A percentile compares a stretch with the other conserved stretches of the same genome.
Evolutionary conservation across 1,139 yeast genomes (phyloP).

Genomic region (Suhomyces anneliseae): DNA sequence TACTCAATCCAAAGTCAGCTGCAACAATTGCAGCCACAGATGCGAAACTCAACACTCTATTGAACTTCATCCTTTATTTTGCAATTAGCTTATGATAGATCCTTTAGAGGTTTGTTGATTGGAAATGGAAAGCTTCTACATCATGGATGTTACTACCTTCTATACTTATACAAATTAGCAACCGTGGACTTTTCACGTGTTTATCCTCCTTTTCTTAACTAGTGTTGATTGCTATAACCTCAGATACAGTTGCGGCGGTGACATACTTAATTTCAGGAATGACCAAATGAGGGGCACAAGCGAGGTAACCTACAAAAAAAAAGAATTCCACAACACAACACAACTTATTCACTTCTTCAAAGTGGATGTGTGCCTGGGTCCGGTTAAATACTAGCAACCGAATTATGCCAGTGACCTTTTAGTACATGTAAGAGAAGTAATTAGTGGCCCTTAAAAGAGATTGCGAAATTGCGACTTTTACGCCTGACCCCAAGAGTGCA

Average conservation of each 20-base stretch:
- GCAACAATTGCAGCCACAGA: constrained; percentile 9
- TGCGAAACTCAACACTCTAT: constrained; percentile 1
- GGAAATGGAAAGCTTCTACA: not conserved
- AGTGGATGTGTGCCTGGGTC: no score
- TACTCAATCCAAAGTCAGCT: constrained; percentile 8
- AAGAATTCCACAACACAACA: no score
- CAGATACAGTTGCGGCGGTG: constrained; percentile 3
- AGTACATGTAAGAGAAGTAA: no score
- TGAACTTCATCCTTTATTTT: constrained; percentile 3
- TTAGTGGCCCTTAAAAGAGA: no score
- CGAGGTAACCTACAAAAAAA: not conserved
- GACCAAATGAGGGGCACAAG: not conserved
- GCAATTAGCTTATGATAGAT: not conserved
- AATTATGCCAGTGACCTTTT: no score
- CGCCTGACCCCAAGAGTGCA: not conserved
- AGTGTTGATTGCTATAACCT: constrained; percentile 4
- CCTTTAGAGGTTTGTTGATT: not conserved
- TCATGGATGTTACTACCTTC: not conserved
- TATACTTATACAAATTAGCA: constrained; percentile 3
- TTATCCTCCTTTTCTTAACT: not conserved
- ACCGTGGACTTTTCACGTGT: constrained; percentile 4
- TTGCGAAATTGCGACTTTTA: not conserved
- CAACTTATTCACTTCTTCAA: no score
- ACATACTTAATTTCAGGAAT: not conserved
- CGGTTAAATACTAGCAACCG: no score